phyloP scores from a whole-genome alignment of 1,284 basidiomycete genomes.

The Cronartium ribicola region DNA sequence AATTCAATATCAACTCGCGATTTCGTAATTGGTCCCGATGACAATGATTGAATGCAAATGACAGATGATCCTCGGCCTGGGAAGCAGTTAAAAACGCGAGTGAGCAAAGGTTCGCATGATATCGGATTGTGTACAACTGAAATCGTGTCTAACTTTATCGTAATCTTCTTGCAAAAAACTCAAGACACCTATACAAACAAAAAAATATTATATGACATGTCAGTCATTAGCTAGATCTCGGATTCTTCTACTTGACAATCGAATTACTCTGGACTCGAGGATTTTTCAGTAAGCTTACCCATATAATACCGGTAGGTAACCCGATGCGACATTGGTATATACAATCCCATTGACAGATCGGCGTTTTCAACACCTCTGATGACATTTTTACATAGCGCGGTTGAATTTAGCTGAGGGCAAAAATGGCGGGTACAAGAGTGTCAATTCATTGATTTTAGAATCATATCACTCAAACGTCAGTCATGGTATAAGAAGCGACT shows the following conservation, averaged over 20 bases:
- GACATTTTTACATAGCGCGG: slow-evolving; percentile 39
- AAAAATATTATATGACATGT: not conserved
- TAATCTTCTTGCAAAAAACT: slow-evolving; percentile 40
- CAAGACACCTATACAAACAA: slow-evolving; percentile 24
- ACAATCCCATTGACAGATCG: slow-evolving; percentile 17
- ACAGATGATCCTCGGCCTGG: slow-evolving; percentile 38
- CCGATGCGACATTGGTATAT: slow-evolving; percentile 32
- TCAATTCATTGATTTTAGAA: not conserved
- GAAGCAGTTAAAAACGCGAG: not conserved
- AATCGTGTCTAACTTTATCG: slow-evolving; percentile 16
- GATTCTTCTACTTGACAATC: no score
- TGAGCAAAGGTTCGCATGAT: not conserved
- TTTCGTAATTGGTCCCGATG: slow-evolving; percentile 31
- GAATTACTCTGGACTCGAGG: no score
- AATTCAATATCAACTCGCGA: slow-evolving; percentile 34
- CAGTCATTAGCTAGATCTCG: no score
- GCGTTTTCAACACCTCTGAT: slow-evolving; percentile 38
- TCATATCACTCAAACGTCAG: not conserved
- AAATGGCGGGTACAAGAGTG: not conserved
- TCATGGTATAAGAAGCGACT: not conserved
- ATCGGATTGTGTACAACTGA: no score
- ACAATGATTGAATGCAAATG: slow-evolving; percentile 34
- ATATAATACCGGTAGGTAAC: slow-evolving; percentile 41
- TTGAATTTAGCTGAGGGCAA: slow-evolving; percentile 33
- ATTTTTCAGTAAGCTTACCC: slow-evolving; percentile 5